Evolutionary conservation across 164 flowering plant species (phyloP).

Genomic region (Malania oleifera): DNA sequence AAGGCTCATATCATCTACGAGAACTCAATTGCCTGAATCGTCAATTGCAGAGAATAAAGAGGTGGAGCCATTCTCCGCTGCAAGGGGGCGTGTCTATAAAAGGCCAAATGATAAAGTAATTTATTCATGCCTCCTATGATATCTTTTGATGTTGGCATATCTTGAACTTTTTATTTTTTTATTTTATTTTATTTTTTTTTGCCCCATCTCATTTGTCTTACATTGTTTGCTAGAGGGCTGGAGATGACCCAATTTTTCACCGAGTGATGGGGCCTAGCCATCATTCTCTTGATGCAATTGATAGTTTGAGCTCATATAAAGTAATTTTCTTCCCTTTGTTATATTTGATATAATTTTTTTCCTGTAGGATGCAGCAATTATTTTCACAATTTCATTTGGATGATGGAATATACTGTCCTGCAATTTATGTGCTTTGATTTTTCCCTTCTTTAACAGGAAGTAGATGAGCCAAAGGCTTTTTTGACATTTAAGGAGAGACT

Average conservation of each 20-base stretch:
- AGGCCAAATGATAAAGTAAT: background rate
- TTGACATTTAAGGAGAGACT: slow-evolving; percentile 1
- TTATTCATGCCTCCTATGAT: background rate
- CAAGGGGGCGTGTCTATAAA: slow-evolving; percentile 2
- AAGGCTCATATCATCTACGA: background rate
- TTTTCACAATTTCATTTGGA: too few relatives aligned
- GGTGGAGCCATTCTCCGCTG: background rate
- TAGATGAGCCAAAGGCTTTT: background rate
- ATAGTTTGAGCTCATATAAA: slow-evolving; percentile 3
- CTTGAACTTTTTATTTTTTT: background rate
- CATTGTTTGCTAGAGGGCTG: background rate
- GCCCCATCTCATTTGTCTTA: background rate
- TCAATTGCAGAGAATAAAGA: background rate
- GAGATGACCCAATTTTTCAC: slow-evolving; percentile 2
- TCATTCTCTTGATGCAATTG: background rate
- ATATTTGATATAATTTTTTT: background rate
- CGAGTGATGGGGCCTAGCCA: background rate
- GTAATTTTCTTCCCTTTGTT: background rate
- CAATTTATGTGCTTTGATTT: background rate
- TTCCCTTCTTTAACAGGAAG: background rate
- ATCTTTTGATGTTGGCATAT: too few relatives aligned
- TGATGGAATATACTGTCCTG: background rate
- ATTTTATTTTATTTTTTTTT: background rate
- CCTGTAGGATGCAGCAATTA: background rate
- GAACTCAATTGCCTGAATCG: background rate